Evolutionary conservation across 1,284 basidiomycete species (phyloP).

Genomic region (Ceratobasidium sp.): DNA sequence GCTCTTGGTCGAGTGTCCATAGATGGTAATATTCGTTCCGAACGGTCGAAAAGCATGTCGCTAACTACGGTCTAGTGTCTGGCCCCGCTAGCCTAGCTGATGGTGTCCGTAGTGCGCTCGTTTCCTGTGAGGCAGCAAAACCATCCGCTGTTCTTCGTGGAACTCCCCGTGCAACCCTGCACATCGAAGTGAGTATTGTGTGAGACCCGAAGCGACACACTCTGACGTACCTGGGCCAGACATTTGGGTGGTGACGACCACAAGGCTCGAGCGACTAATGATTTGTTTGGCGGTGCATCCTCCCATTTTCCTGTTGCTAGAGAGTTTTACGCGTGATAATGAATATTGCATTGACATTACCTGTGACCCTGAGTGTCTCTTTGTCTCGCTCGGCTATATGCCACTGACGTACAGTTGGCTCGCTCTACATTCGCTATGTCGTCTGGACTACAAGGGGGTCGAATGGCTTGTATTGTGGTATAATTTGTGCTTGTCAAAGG

Average conservation of each 20-base stretch:
- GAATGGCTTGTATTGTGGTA: neutral
- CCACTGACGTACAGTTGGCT: neutral
- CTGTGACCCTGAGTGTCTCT: neutral
- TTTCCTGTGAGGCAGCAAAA: constrained; percentile 56
- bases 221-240: neutral
- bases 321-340: constrained; percentile 1
- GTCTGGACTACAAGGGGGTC: neutral
- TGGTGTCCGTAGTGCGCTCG: constrained; percentile 56
- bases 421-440: neutral
- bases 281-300: neutral
- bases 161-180: constrained; percentile 60
- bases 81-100: constrained; percentile 60
- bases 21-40: constrained; percentile 56
- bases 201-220: neutral
- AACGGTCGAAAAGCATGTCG: neutral
- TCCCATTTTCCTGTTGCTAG: constrained; percentile 6
- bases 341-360: neutral
- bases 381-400: neutral
- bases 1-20: constrained; percentile 61
- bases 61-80: constrained; percentile 56
- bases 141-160: constrained; percentile 59
- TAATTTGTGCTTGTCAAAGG: neutral
- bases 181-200: constrained; percentile 56
- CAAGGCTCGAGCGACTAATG: neutral
- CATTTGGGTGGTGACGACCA: constrained; percentile 32